phyloP scores from a whole-genome alignment of 2,329 filamentous ascomycete genomes.

The Trichoderma gracile region DNA sequence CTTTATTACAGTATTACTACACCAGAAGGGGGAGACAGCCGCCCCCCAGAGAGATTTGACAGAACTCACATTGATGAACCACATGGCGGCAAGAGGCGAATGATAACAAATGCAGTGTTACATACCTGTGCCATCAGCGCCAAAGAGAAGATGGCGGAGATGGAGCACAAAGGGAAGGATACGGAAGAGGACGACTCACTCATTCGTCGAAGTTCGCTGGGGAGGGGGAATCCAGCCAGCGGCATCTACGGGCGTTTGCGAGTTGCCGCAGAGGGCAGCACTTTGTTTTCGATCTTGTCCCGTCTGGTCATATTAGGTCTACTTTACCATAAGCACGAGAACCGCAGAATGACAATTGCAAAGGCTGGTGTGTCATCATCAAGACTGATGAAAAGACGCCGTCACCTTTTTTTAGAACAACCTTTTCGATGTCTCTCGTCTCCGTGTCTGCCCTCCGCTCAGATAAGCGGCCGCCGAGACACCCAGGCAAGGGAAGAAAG shows the following conservation, averaged over 20 bases:
- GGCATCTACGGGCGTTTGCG: conserved; percentile 9
- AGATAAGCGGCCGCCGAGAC: conserved; percentile 16
- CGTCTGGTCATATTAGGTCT: no score
- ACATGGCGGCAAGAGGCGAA: neutral
- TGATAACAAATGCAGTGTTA: conserved; percentile 8
- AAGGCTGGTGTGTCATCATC: conserved; percentile 14
- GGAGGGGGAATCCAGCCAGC: neutral
- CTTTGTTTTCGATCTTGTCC: neutral
- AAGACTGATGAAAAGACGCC: conserved; percentile 13
- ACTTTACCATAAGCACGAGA: neutral
- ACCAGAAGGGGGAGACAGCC: neutral
- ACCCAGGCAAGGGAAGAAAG: neutral
- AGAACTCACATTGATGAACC: no score
- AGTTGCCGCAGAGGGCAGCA: conserved; percentile 16
- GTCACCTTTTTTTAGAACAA: conserved; percentile 16
- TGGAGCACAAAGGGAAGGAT: no score
- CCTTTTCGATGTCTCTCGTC: conserved; percentile 1
- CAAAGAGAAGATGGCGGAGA: neutral
- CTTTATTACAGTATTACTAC: neutral
- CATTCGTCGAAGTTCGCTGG: neutral
- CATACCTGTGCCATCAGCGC: neutral
- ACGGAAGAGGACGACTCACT: neutral
- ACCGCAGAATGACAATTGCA: neutral
- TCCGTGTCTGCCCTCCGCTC: neutral
- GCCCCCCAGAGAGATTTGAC: no score